phyloP scores from a whole-genome alignment of 495 filamentous ascomycete species.

The Xylona heveae region DNA sequence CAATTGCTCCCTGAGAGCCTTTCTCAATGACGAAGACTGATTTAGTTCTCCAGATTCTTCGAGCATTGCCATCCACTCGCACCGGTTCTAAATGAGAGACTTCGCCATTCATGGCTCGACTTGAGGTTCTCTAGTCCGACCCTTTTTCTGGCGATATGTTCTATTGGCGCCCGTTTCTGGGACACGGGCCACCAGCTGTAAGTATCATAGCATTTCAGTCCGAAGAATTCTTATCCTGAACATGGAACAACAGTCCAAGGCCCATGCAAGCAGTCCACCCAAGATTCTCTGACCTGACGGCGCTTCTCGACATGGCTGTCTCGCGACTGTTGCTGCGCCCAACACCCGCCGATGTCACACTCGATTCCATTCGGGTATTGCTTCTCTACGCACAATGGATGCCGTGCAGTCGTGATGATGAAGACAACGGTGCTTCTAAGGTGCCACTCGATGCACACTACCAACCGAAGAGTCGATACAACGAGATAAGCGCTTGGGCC shows the following conservation, averaged over 20 bases:
- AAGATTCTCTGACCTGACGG: too few relatives aligned
- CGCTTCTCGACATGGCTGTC: conserved; percentile 9
- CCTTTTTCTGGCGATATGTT: conserved; percentile 8
- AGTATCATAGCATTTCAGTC: too few relatives aligned
- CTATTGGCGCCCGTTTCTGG: conserved; percentile 8
- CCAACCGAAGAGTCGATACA: conserved; percentile 7
- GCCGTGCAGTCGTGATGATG: conserved; percentile 7
- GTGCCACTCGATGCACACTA: too few relatives aligned
- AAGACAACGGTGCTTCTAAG: conserved; percentile 1
- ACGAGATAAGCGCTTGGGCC: conserved; percentile 10
- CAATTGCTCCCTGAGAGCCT: too few relatives aligned
- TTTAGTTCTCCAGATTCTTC: conserved; percentile 6
- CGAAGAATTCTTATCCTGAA: too few relatives aligned
- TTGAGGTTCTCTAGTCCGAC: conserved; percentile 1
- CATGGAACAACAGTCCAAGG: too few relatives aligned
- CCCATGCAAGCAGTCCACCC: too few relatives aligned
- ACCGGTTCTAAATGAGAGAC: conserved; percentile 6
- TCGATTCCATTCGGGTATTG: conserved; percentile 8
- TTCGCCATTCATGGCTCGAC: conserved; percentile 5
- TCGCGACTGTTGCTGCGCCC: conserved; percentile 9
- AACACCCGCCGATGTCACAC: conserved; percentile 8
- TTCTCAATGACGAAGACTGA: background rate
- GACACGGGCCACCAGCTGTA: conserved; percentile 1
- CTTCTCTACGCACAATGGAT: conserved; percentile 12
- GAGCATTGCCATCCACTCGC: conserved; percentile 8